Evolutionary conservation across 345 rosid species (phyloP).

Genomic region (Eutrema japonicum): DNA sequence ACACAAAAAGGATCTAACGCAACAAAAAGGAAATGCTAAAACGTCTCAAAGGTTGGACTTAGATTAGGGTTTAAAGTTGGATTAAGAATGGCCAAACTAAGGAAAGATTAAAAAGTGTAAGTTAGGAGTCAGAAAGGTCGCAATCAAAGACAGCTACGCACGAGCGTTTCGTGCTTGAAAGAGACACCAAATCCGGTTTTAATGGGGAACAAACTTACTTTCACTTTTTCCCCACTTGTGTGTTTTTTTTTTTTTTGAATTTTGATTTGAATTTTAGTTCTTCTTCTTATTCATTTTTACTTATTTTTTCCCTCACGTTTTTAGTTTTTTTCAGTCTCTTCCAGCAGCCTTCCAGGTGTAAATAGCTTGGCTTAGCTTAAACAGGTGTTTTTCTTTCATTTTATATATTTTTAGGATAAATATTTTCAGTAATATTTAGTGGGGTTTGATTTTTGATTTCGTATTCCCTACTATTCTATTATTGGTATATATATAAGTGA

Average conservation of each 20-base stretch:
- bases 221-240: conserved; percentile 18
- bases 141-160: conserved; percentile 41
- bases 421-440: neutral
- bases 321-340: conserved; percentile 22
- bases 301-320: conserved; percentile 3
- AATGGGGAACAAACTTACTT: conserved; percentile 27
- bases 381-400: conserved; percentile 29
- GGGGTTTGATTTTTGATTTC: neutral
- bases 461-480: neutral
- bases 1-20: neutral
- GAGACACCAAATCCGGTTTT: conserved; percentile 36
- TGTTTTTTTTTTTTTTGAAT: neutral
- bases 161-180: conserved; percentile 41
- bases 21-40: neutral
- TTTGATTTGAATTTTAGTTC: neutral
- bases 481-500: neutral
- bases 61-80: conserved; percentile 16
- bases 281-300: neutral
- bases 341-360: conserved; percentile 43
- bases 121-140: conserved; percentile 21
- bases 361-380: conserved; percentile 32
- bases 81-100: conserved; percentile 3
- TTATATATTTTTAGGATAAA: neutral
- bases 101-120: neutral
- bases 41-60: conserved; percentile 11